phyloP scores from a whole-genome alignment of 208 protist species.

The Acanthamoeba healyi region DNA sequence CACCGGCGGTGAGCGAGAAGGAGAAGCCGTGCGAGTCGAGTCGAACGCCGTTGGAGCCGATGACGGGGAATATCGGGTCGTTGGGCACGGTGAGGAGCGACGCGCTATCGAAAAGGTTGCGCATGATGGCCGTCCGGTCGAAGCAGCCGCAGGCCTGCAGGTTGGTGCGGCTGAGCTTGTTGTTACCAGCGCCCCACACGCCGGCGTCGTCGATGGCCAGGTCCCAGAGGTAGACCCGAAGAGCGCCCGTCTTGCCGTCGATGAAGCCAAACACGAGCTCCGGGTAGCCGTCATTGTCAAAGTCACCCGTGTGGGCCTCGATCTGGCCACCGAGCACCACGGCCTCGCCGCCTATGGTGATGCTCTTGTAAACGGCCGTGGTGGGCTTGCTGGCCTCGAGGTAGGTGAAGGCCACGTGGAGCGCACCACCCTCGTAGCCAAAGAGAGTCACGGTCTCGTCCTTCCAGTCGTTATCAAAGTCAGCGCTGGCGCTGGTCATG shows the following conservation, averaged over 20 bases:
- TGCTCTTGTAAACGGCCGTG: not conserved
- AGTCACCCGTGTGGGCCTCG: not conserved
- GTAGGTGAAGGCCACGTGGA: slow-evolving; percentile 8
- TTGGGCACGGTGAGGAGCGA: not conserved
- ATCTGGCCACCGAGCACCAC: not conserved
- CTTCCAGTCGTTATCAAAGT: slow-evolving; percentile 63
- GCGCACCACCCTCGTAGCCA: not conserved
- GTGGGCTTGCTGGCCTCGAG: not conserved
- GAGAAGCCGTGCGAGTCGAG: slow-evolving; percentile 21
- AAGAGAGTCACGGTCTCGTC: slow-evolving; percentile 12
- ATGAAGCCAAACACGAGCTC: slow-evolving; percentile 44
- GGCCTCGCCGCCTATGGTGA: not conserved
- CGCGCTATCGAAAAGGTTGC: not conserved
- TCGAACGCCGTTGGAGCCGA: not conserved
- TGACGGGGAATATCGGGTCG: not conserved
- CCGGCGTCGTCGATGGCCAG: not conserved
- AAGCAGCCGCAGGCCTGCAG: slow-evolving; percentile 50
- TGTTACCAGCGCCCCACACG: not conserved
- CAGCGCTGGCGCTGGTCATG: slow-evolving; percentile 10
- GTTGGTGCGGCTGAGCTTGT: not conserved
- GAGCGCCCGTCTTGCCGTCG: not conserved
- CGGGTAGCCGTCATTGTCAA: slow-evolving; percentile 33
- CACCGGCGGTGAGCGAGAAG: not conserved
- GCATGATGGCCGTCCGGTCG: slow-evolving; percentile 45
- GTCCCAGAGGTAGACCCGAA: slow-evolving; percentile 7